A percentile compares a stretch with the other conserved stretches of the same genome.
phyloP scores from a whole-genome alignment of 139 green algal genomes.

The Chlorella sp. region DNA sequence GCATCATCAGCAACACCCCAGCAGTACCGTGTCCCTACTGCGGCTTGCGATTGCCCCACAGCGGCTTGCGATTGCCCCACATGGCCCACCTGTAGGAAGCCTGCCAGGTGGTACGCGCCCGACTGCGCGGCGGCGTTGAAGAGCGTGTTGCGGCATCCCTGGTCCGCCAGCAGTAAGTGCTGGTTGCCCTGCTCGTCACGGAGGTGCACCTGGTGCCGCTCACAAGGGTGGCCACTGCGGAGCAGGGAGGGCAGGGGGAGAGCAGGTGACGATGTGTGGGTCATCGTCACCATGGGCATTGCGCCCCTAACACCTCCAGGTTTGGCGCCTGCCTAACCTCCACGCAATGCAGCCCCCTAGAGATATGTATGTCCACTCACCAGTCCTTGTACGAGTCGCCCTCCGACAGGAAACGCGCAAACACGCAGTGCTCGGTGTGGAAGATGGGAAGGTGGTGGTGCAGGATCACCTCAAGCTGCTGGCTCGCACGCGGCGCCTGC shows the following conservation, averaged over 20 bases:
- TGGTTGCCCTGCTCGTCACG: constrained; percentile 58
- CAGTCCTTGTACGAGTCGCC: constrained; percentile 67
- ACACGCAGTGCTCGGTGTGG: constrained; percentile 80
- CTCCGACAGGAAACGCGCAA: constrained; percentile 56
- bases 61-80: too few relatives aligned
- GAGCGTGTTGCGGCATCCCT: constrained; percentile 80
- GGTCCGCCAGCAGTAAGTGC: constrained; percentile 81
- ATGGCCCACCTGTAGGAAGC: too few relatives aligned
- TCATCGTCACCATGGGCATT: too few relatives aligned
- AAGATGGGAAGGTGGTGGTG: constrained; percentile 87
- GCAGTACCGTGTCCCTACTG: too few relatives aligned
- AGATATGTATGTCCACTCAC: not conserved
- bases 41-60: too few relatives aligned
- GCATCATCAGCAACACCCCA: too few relatives aligned
- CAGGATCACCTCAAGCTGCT: constrained; percentile 64
- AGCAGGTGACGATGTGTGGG: too few relatives aligned
- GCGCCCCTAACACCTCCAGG: too few relatives aligned
- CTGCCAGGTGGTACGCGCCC: constrained; percentile 7
- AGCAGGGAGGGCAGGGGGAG: too few relatives aligned
- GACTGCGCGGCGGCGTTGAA: constrained; percentile 70
- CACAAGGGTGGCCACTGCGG: constrained; percentile 57
- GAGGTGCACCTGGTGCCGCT: constrained; percentile 66
- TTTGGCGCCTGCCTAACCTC: too few relatives aligned
- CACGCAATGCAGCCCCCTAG: too few relatives aligned
- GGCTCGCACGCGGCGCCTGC: too few relatives aligned